phyloP scores from a whole-genome alignment of 2,329 filamentous ascomycete species.

The Trichoderma harzianum region DNA sequence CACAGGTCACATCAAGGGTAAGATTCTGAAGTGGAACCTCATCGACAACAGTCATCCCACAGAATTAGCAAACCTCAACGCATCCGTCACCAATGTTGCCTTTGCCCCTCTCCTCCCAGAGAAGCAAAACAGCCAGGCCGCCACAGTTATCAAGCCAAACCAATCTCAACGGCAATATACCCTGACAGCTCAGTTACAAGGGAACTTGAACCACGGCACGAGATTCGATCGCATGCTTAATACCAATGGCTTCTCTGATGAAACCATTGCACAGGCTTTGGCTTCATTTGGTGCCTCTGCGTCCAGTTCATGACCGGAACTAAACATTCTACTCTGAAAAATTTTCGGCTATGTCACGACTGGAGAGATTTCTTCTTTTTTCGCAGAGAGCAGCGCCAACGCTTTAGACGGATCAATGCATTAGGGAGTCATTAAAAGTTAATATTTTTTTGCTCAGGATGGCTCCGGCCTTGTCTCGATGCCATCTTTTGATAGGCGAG shows the following conservation, averaged over 20 bases:
- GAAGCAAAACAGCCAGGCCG: conserved; percentile 44
- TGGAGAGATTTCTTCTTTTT: background rate
- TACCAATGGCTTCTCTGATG: conserved; percentile 45
- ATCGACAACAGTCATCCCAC: conserved; percentile 65
- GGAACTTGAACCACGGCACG: conserved; percentile 38
- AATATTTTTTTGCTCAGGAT: background rate
- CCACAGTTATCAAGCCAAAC: conserved; percentile 76
- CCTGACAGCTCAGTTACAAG: conserved; percentile 61
- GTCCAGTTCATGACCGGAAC: background rate
- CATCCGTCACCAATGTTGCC: conserved; percentile 77
- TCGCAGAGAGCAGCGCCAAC: background rate
- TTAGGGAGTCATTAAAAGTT: background rate
- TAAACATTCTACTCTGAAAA: background rate
- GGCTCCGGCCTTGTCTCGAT: background rate
- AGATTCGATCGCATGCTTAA: conserved; percentile 45
- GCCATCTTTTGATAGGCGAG: background rate
- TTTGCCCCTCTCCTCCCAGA: conserved; percentile 61
- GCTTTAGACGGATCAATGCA: background rate
- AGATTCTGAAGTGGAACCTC: conserved; percentile 77
- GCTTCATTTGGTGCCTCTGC: conserved; percentile 39
- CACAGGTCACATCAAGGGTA: conserved; percentile 78
- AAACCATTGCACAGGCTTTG: conserved; percentile 49
- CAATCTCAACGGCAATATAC: conserved; percentile 63
- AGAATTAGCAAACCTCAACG: conserved; percentile 69
- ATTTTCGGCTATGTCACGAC: background rate